These are phyloP conservation scores for Ilex aquifolium DNA, from an alignment of 257 asterid species.

Conservation along the genomic window DNA sequence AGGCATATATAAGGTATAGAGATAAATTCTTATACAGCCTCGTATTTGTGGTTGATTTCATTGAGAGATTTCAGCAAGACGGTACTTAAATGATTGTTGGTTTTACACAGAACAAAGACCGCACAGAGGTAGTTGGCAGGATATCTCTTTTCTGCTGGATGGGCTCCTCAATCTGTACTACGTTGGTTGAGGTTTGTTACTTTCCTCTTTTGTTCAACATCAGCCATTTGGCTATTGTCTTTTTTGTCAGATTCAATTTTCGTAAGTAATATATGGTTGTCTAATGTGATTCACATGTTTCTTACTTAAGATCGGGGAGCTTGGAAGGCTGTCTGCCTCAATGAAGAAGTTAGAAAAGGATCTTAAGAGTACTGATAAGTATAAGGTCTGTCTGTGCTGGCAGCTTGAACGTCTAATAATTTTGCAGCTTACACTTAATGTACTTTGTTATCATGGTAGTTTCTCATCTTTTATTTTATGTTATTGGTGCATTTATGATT, in stretches of 20 bases:
- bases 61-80: not conserved
- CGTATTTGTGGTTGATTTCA: not conserved
- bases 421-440: not conserved
- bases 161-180: slow-evolving; percentile 65
- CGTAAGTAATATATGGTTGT: slow-evolving; percentile 1
- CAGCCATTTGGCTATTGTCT: not conserved
- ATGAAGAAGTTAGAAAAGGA: slow-evolving; percentile 73
- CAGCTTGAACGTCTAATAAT: not conserved
- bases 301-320: slow-evolving; percentile 58
- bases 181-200: slow-evolving; percentile 68
- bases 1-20: slow-evolving; percentile 80
- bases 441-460: not conserved
- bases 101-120: slow-evolving; percentile 72
- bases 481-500: slow-evolving; percentile 15
- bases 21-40: not conserved
- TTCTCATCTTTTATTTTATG: not conserved
- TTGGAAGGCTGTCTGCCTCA: slow-evolving; percentile 76
- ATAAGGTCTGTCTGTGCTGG: slow-evolving; percentile 44
- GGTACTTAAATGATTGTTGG: not conserved
- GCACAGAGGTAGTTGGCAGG: slow-evolving; percentile 68
- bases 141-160: slow-evolving; percentile 89
- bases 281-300: slow-evolving; percentile 10
- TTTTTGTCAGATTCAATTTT: not conserved
- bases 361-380: slow-evolving; percentile 54
- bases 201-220: not conserved